These are phyloP conservation scores for Paraurostyla sp. DNA, from an alignment of 73 alveolate genomes.

Conservation along the genomic window DNA sequence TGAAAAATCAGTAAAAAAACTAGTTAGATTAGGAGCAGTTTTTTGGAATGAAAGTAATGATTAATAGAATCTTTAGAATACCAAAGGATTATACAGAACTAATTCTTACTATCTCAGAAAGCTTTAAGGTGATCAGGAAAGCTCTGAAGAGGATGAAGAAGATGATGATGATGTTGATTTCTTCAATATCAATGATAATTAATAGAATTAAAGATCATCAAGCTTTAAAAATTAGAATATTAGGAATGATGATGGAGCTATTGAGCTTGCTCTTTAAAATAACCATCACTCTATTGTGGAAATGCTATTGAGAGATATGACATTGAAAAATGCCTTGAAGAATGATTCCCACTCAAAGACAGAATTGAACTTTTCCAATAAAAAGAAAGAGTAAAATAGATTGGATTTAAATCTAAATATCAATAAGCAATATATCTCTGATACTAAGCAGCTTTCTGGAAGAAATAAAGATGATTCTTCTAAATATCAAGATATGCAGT, in stretches of 20 bases:
- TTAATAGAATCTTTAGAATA: background rate
- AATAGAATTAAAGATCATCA: background rate
- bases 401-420: background rate
- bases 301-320: conserved; percentile 57
- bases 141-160: background rate
- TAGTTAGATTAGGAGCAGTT: conserved; percentile 58
- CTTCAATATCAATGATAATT: background rate
- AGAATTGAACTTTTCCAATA: background rate
- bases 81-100: background rate
- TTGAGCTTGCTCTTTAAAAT: conserved; percentile 49
- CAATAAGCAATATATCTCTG: background rate
- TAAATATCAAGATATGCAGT: too few relatives aligned
- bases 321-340: conserved; percentile 27
- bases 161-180: background rate
- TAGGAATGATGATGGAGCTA: conserved; percentile 49
- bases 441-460: background rate
- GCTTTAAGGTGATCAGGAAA: background rate
- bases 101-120: background rate
- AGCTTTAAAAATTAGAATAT: too few relatives aligned
- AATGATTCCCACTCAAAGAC: background rate
- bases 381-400: background rate
- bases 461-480: background rate
- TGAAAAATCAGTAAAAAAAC: conserved; percentile 57
- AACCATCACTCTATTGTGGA: conserved; percentile 56
- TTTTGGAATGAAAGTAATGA: conserved; percentile 5